phyloP scores from a whole-genome alignment of 2,329 filamentous ascomycete species.

The Fusarium globosum region DNA sequence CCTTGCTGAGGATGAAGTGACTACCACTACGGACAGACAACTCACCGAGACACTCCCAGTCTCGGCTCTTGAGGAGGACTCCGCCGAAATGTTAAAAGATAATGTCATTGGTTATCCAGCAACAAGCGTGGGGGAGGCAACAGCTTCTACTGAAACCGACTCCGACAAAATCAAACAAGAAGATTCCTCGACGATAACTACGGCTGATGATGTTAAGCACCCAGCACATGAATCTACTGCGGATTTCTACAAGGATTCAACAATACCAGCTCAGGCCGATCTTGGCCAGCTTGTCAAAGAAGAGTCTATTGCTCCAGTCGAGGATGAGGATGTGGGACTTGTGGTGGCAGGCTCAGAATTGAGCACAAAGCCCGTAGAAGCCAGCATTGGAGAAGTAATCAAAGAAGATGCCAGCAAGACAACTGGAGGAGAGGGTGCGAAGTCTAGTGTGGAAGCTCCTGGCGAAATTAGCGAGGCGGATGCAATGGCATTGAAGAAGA shows the following conservation, averaged over 20 bases:
- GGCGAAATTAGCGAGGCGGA: slow-evolving; percentile 22
- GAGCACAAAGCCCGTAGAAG: neutral
- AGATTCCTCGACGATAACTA: neutral
- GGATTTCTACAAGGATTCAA: neutral
- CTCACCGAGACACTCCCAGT: neutral
- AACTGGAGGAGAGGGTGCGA: neutral
- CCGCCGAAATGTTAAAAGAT: neutral
- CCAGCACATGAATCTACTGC: neutral
- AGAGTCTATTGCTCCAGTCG: neutral
- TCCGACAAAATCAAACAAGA: neutral
- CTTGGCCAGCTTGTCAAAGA: neutral
- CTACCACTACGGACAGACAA: neutral
- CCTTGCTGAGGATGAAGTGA: neutral
- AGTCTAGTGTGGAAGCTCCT: neutral
- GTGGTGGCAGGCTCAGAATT: neutral
- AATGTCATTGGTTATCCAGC: neutral
- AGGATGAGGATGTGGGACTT: neutral
- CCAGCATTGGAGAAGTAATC: neutral
- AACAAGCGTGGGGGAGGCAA: neutral
- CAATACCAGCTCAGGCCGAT: neutral
- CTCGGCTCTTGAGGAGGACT: neutral
- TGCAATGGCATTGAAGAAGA: slow-evolving; percentile 41
- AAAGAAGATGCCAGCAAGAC: slow-evolving; percentile 6
- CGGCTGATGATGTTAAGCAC: neutral
- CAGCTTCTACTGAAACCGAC: neutral